A percentile compares a stretch with the other conserved stretches of the same genome.
These are phyloP conservation scores for Colletotrichum sp. DNA, from an alignment of 2,329 filamentous ascomycete species.

Conservation along the genomic window DNA sequence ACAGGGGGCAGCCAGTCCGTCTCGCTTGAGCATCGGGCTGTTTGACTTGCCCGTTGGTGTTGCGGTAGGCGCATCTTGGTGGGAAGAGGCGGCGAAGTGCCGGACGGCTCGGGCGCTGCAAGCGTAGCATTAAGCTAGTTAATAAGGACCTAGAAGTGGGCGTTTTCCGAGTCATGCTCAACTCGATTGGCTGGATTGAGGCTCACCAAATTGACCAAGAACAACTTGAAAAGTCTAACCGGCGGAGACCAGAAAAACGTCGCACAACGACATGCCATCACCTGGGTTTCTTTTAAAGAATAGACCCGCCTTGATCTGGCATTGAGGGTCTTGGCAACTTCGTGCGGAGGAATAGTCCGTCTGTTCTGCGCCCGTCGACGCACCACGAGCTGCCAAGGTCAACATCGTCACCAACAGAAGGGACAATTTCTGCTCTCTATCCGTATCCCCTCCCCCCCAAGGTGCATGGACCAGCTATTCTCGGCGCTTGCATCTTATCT, in stretches of 20 bases:
- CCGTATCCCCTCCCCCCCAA: neutral
- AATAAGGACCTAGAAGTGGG: neutral
- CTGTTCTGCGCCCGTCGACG: neutral
- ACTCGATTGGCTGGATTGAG: neutral
- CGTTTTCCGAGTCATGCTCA: constrained; percentile 3
- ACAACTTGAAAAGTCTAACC: neutral
- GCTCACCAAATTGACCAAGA: constrained; percentile 6
- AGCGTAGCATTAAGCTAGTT: neutral
- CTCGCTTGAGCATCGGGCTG: neutral
- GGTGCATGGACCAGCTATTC: neutral
- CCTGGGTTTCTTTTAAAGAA: neutral
- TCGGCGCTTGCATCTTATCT: neutral
- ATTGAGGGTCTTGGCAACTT: constrained; percentile 5
- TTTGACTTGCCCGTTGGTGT: neutral
- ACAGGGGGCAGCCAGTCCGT: neutral
- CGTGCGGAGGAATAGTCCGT: neutral
- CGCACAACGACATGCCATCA: neutral
- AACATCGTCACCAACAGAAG: neutral
- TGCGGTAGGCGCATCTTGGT: neutral
- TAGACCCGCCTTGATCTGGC: neutral
- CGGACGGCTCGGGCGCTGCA: constrained; percentile 1
- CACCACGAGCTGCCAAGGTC: neutral
- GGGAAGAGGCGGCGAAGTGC: neutral
- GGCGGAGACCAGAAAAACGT: neutral
- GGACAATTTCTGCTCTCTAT: neutral